Base-by-base conservation (phyloP, 2,329 filamentous ascomycete genomes). In the Fusarium veterinarium region DNA sequence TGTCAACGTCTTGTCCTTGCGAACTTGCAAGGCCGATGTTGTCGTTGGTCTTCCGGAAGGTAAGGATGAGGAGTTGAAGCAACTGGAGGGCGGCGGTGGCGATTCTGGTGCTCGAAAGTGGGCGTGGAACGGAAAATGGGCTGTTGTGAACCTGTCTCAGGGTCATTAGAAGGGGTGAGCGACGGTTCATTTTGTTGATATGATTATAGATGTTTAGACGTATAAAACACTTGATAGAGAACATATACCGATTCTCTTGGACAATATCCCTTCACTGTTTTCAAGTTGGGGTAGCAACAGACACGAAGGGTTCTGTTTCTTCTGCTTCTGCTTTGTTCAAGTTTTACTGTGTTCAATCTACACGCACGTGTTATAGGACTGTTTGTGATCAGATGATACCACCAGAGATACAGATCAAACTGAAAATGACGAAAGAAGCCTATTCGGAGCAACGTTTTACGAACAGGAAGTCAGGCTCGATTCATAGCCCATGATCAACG, bases 111-210 rank as follows among this genome's bases (percentile, higher is more conserved):
- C 90, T 30, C 88, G 96, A 62, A 93, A 93, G 81, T 98, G 95
- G 95, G 95, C 94, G 1, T 98, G 95, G 95, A 93, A 90, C 78
- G 95, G 95, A 45, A 98, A 98, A 83, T 98, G 94, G 93, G 95
- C 95, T 10, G 94, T 98, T n/a, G 91, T 97, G 8, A 95, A 76
- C 55, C 72, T 84, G 13, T 84, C 82, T 9, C 67, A 81, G 46
- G 81, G 79, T 12, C 74, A 76, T 40, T 82, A 73, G 75, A 70
- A 28, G 33, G n/a, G n/a, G 6, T 16, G 45, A 49, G 11, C 38
- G 28, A 8, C 13, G 8, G 13, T 6, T 5, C 42, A 37, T 53
- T 38, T 42, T 60, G 48, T 69, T 71, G 52, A 64, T 64, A 64
- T 60, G 58, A 70, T 49, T 31, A 64, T 67, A 72, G 42, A 74